Conservation (phyloP, 495 filamentous ascomycete genomes). For the Choiromyces venosus region DNA sequence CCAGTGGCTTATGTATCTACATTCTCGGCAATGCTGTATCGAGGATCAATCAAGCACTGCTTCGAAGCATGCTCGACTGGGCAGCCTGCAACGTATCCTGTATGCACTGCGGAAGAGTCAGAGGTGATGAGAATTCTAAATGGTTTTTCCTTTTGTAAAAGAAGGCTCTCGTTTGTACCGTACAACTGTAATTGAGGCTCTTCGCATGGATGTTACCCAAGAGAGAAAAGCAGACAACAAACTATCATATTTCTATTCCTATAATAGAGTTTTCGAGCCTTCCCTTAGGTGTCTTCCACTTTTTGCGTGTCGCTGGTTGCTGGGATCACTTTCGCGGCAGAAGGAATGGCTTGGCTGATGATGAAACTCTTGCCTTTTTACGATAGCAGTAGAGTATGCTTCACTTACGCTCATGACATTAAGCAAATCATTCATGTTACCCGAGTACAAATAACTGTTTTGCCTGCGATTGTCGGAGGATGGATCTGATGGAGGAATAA, state of each 20-base stretch:
- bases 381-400: too few relatives aligned
- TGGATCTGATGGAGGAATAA: not conserved
- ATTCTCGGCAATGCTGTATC: too few relatives aligned
- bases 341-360: not conserved
- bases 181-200: not conserved
- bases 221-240: not conserved
- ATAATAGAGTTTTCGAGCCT: not conserved
- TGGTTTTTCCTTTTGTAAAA: too few relatives aligned
- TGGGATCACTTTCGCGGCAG: not conserved
- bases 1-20: not conserved
- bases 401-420: not conserved
- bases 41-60: too few relatives aligned
- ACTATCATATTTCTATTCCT: not conserved
- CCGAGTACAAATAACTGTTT: not conserved
- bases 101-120: constrained; percentile 1
- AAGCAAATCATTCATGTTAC: not conserved
- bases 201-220: not conserved
- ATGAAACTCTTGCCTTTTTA: not conserved
- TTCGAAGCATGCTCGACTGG: not conserved
- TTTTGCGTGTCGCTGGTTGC: not conserved
- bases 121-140: not conserved
- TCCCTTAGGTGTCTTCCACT: not conserved
- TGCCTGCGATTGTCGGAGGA: not conserved
- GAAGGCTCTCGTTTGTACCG: not conserved
- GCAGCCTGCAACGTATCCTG: not conserved